Evolutionary conservation across 805 yeast species (phyloP).

Genomic region (Myxozyma nipponensis): DNA sequence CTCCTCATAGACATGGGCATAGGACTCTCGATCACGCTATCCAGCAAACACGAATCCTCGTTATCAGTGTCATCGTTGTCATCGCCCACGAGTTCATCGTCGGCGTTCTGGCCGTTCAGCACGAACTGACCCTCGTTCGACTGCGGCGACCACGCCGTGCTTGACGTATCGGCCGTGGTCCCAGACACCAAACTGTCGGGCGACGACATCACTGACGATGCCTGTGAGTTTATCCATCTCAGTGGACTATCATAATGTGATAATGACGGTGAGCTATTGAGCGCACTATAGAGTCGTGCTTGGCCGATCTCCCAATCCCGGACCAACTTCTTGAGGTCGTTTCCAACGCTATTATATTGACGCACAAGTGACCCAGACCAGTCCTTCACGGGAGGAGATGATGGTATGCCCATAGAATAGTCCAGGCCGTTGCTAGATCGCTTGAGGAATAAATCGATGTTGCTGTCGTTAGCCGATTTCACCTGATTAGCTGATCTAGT

Average conservation of each 20-base stretch:
- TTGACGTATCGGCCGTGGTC: conserved; percentile 6
- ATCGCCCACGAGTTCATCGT: neutral
- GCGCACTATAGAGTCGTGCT: conserved; percentile 12
- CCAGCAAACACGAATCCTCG: conserved; percentile 4
- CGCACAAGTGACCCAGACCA: conserved; percentile 12
- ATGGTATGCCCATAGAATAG: neutral
- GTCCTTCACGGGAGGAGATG: conserved; percentile 1
- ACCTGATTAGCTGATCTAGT: neutral
- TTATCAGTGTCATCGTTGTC: conserved; percentile 7
- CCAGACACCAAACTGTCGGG: conserved; percentile 17
- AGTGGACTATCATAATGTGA: neutral
- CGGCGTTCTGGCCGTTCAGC: conserved; percentile 2
- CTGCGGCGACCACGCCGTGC: conserved; percentile 12
- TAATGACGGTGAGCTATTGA: neutral
- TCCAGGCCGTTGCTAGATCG: conserved; percentile 9
- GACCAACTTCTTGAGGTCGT: conserved; percentile 17
- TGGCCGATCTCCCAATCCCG: conserved; percentile 27
- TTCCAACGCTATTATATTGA: conserved; percentile 23
- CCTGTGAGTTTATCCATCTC: conserved; percentile 1
- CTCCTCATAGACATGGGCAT: conserved; percentile 9
- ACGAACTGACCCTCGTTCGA: neutral
- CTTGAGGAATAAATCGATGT: conserved; percentile 6
- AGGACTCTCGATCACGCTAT: conserved; percentile 1
- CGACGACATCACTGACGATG: conserved; percentile 11
- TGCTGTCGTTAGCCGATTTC: neutral